These are phyloP conservation scores for Pisolithus orientalis DNA, from an alignment of 768 basidiomycete genomes.

Conservation along the genomic window DNA sequence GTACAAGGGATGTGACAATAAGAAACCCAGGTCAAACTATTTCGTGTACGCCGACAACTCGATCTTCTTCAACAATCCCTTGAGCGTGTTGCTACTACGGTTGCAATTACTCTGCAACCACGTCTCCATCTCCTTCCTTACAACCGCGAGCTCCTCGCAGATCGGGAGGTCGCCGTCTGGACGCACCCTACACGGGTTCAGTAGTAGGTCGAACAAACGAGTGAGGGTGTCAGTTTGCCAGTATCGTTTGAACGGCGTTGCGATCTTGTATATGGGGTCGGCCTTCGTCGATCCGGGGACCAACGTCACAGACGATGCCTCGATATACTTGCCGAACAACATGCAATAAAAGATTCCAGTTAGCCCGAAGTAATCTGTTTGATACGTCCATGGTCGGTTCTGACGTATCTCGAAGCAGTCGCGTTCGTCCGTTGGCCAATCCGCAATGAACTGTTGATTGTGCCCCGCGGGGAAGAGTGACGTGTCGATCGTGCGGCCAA, in stretches of 20 bases:
- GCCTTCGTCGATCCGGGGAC: slow-evolving; percentile 28
- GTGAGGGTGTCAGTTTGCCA: slow-evolving; percentile 92
- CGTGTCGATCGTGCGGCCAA: slow-evolving; percentile 91
- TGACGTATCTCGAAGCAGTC: slow-evolving; percentile 92
- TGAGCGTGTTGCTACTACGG: slow-evolving; percentile 73
- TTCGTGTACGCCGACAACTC: slow-evolving; percentile 43
- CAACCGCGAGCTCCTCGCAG: slow-evolving; percentile 51
- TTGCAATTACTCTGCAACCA: slow-evolving; percentile 88
- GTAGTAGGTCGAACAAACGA: slow-evolving; percentile 72
- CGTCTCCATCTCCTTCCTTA: slow-evolving; percentile 78
- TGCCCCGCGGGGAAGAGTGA: slow-evolving; percentile 59
- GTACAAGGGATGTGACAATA: neutral
- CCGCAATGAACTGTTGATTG: slow-evolving; percentile 75
- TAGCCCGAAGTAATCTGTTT: slow-evolving; percentile 96
- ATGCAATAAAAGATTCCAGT: slow-evolving; percentile 93
- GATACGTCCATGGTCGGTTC: slow-evolving; percentile 82
- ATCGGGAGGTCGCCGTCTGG: slow-evolving; percentile 63
- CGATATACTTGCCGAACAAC: slow-evolving; percentile 95
- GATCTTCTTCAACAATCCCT: slow-evolving; percentile 78
- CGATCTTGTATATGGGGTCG: slow-evolving; percentile 50
- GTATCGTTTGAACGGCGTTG: slow-evolving; percentile 83
- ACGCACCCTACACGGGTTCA: slow-evolving; percentile 70
- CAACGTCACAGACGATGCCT: slow-evolving; percentile 50
- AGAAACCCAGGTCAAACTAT: slow-evolving; percentile 4
- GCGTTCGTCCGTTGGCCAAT: slow-evolving; percentile 84